Evolutionary conservation across 116 monocot species (phyloP).

Genomic region (Posidonia oceanica): DNA sequence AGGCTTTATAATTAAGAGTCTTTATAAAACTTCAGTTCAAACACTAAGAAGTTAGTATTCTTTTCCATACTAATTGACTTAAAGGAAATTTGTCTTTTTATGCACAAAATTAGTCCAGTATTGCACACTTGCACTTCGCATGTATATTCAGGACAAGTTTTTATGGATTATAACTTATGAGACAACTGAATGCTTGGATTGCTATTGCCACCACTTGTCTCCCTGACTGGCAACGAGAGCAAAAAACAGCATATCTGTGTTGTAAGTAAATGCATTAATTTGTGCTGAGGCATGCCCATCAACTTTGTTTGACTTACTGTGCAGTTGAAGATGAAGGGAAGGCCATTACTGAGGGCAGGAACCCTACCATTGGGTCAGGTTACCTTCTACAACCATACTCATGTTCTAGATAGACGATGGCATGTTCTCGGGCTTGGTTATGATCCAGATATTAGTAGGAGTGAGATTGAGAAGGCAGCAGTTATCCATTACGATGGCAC

Average conservation of each 20-base stretch:
- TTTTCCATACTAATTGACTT: neutral
- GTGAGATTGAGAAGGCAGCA: constrained; percentile 20
- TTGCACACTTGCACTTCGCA: too few species aligned
- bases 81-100: neutral
- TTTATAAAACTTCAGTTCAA: too few species aligned
- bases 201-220: too few species aligned
- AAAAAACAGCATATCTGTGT: too few species aligned
- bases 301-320: constrained; percentile 12
- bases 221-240: too few species aligned
- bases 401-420: constrained; percentile 39
- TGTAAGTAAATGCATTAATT: neutral
- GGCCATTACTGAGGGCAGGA: constrained; percentile 36
- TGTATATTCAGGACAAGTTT: too few species aligned
- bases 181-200: too few species aligned
- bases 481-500: constrained; percentile 33
- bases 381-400: constrained; percentile 47
- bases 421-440: constrained; percentile 26
- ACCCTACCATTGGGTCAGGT: constrained; percentile 58
- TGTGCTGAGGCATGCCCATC: neutral
- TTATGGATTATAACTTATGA: too few species aligned
- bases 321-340: constrained; percentile 15
- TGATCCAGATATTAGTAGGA: constrained; percentile 3
- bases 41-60: too few species aligned
- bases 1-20: too few species aligned
- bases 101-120: too few species aligned